Conservation (phyloP, 208 protist species). For the Trypanosoma cruzi region DNA sequence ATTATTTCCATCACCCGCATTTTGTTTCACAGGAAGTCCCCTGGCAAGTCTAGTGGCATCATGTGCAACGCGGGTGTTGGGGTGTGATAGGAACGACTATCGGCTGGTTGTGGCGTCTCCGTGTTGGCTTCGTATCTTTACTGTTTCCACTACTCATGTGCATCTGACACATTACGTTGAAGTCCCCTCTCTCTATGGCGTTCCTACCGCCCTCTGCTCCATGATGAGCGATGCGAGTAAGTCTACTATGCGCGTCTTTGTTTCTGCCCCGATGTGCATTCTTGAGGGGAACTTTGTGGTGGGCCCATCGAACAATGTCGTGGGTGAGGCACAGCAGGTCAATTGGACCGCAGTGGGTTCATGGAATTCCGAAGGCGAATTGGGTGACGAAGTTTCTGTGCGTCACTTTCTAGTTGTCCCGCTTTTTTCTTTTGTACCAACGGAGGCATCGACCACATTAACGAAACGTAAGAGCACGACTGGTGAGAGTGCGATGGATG, state of each 20-base stretch:
- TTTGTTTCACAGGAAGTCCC: slow-evolving; percentile 25
- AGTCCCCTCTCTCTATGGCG: slow-evolving; percentile 34
- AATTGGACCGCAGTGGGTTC: slow-evolving; percentile 16
- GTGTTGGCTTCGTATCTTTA: slow-evolving; percentile 50
- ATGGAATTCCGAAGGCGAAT: slow-evolving; percentile 10
- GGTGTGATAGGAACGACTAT: neutral
- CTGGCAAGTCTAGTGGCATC: slow-evolving; percentile 7
- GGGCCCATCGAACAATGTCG: neutral
- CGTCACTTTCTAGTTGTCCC: slow-evolving; percentile 19
- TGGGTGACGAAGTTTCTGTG: slow-evolving; percentile 23
- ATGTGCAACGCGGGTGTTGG: slow-evolving; percentile 13
- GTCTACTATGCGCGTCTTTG: slow-evolving; percentile 18
- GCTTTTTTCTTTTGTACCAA: slow-evolving; percentile 10
- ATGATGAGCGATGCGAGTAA: slow-evolving; percentile 11
- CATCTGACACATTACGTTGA: slow-evolving; percentile 50
- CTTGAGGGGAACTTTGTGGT: slow-evolving; percentile 23
- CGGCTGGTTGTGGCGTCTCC: slow-evolving; percentile 55
- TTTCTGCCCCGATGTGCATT: slow-evolving; percentile 28
- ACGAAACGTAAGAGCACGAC: too few relatives aligned
- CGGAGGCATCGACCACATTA: neutral
- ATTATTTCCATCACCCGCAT: slow-evolving; percentile 12
- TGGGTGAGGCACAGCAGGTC: neutral
- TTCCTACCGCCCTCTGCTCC: slow-evolving; percentile 49
- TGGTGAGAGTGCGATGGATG: neutral
- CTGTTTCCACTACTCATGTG: slow-evolving; percentile 26